Conservation (phyloP, 2,329 filamentous ascomycete genomes). For the Venturia aucupariae region DNA sequence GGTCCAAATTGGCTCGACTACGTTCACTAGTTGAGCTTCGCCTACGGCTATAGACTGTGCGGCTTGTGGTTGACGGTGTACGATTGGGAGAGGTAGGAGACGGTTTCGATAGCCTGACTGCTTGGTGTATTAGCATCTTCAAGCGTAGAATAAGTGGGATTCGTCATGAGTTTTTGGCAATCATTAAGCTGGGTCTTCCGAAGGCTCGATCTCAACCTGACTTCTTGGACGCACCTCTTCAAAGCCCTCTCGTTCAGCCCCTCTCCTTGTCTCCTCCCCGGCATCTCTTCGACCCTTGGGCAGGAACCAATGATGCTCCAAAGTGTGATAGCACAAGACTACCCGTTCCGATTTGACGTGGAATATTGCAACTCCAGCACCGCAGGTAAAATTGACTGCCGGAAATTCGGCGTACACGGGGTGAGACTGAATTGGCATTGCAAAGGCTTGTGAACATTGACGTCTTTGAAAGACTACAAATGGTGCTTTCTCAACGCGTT, state of each 20-base stretch:
- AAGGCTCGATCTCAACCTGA: too few relatives aligned
- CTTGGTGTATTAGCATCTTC: not conserved
- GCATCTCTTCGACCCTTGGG: constrained; percentile 41
- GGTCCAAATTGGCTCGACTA: constrained; percentile 38
- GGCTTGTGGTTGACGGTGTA: constrained; percentile 35
- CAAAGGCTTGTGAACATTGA: not conserved
- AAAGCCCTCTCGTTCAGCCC: constrained; percentile 41
- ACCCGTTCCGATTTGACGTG: constrained; percentile 37
- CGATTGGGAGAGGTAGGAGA: constrained; percentile 36
- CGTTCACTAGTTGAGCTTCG: constrained; percentile 23
- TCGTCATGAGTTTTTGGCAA: too few relatives aligned
- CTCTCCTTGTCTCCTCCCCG: constrained; percentile 33
- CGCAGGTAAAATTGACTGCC: constrained; percentile 18
- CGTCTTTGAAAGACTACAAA: not conserved
- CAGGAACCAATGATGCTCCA: constrained; percentile 37
- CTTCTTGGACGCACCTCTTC: constrained; percentile 31
- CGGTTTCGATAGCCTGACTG: constrained; percentile 41
- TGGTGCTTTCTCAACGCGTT: not conserved
- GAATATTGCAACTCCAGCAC: constrained; percentile 41
- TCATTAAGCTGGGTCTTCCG: too few relatives aligned
- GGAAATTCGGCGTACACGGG: constrained; percentile 13
- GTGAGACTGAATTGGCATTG: not conserved
- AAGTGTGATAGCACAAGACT: constrained; percentile 38
- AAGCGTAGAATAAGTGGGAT: too few relatives aligned
- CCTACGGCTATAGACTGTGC: constrained; percentile 20